phyloP scores from a whole-genome alignment of 129 eudicot species.

The Daucus carota region DNA sequence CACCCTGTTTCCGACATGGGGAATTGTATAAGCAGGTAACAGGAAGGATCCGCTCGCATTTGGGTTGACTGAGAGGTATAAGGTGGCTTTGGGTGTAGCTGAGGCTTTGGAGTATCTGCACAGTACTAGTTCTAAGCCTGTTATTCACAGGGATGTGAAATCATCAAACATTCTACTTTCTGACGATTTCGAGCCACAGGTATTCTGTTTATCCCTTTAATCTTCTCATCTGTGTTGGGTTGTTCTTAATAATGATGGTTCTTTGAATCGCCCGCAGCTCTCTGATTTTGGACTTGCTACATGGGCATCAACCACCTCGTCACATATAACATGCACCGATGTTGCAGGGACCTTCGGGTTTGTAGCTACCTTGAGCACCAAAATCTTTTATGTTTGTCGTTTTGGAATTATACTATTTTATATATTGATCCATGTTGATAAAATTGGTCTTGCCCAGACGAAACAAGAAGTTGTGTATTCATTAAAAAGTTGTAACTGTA shows the following conservation, averaged over 20 bases:
- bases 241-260: not conserved
- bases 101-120: constrained; percentile 86
- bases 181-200: constrained; percentile 92
- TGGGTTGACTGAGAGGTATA: constrained; percentile 79
- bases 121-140: constrained; percentile 46
- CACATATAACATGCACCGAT: constrained; percentile 64
- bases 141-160: constrained; percentile 90
- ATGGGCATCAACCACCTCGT: constrained; percentile 65
- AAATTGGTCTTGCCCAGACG: too few species aligned
- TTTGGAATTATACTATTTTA: not conserved
- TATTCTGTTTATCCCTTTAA: constrained; percentile 14
- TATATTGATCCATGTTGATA: not conserved
- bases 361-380: constrained; percentile 16
- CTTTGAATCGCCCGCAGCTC: constrained; percentile 40
- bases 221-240: not conserved
- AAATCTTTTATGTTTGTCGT: not conserved
- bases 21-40: constrained; percentile 30
- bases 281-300: constrained; percentile 97
- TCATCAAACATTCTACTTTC: constrained; percentile 82
- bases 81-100: constrained; percentile 89
- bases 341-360: constrained; percentile 98
- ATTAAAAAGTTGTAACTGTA: not conserved
- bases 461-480: not conserved
- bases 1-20: not conserved
- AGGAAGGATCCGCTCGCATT: constrained; percentile 39